Evolutionary conservation across 73 alveolate genomes (phyloP).

Genomic region (Urostyla sp.): DNA sequence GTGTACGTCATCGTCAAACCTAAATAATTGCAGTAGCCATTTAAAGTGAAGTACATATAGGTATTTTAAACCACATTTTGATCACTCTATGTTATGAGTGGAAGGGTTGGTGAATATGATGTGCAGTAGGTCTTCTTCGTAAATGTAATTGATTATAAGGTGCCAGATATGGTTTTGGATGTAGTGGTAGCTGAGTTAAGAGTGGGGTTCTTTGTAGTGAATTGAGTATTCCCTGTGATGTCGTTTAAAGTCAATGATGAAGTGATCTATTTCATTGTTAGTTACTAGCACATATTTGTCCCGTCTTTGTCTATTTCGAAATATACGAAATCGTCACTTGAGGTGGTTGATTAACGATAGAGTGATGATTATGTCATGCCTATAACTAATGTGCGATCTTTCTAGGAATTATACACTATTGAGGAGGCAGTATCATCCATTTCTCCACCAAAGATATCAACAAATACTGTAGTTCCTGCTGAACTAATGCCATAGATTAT

Average conservation of each 20-base stretch:
- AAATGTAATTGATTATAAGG: not conserved
- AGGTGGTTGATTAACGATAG: too few relatives aligned
- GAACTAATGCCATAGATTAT: not conserved
- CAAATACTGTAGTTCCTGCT: slow-evolving; percentile 14
- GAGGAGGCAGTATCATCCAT: slow-evolving; percentile 22
- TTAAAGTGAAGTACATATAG: not conserved
- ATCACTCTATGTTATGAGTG: slow-evolving; percentile 1
- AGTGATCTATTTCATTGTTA: not conserved
- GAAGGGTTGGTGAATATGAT: not conserved
- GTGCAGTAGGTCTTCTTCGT: slow-evolving; percentile 5
- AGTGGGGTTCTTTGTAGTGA: not conserved
- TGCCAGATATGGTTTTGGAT: not conserved
- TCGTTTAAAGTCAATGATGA: not conserved
- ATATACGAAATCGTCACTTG: slow-evolving; percentile 30
- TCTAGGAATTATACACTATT: not conserved
- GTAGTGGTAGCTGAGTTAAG: slow-evolving; percentile 2
- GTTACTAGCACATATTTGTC: slow-evolving; percentile 3
- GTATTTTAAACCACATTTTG: slow-evolving; percentile 39
- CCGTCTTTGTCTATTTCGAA: slow-evolving; percentile 13
- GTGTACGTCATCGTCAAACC: slow-evolving; percentile 24
- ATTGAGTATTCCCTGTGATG: slow-evolving; percentile 12
- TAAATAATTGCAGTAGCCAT: slow-evolving; percentile 10
- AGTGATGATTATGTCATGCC: too few relatives aligned
- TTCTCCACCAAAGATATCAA: slow-evolving; percentile 18
- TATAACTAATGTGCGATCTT: too few relatives aligned